These are phyloP conservation scores for Xylaria sp. DNA, from an alignment of 2,329 filamentous ascomycete species.

Conservation along the genomic window DNA sequence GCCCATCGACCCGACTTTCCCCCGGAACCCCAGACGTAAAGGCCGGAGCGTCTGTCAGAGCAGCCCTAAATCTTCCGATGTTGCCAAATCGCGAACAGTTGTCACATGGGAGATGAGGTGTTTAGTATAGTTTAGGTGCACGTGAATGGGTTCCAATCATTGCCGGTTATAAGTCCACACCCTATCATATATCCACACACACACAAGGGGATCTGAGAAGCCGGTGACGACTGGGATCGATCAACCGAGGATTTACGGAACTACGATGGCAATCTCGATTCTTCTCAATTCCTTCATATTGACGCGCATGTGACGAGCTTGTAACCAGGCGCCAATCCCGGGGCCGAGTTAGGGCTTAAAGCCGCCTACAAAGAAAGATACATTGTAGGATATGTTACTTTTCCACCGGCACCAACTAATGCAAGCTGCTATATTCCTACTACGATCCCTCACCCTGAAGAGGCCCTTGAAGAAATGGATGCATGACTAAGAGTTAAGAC, in stretches of 20 bases:
- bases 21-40: constrained; percentile 1
- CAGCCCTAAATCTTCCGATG: constrained; percentile 2
- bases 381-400: neutral
- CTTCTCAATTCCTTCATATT: neutral
- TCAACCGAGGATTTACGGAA: neutral
- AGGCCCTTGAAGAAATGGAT: too few species aligned
- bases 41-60: neutral
- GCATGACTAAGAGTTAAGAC: too few species aligned
- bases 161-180: too few species aligned
- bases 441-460: neutral
- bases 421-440: neutral
- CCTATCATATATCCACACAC: neutral
- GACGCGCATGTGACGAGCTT: neutral
- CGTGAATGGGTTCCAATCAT: too few species aligned
- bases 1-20: neutral
- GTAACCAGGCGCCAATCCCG: neutral
- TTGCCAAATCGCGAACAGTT: neutral
- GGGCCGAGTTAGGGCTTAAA: neutral
- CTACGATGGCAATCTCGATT: neutral
- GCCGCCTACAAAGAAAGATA: neutral
- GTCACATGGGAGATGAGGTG: neutral
- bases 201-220: too few species aligned
- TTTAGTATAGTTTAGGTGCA: neutral
- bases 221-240: neutral
- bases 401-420: neutral